phyloP scores from a whole-genome alignment of 2,329 filamentous ascomycete species.

The Aspergillus fumigatus region DNA sequence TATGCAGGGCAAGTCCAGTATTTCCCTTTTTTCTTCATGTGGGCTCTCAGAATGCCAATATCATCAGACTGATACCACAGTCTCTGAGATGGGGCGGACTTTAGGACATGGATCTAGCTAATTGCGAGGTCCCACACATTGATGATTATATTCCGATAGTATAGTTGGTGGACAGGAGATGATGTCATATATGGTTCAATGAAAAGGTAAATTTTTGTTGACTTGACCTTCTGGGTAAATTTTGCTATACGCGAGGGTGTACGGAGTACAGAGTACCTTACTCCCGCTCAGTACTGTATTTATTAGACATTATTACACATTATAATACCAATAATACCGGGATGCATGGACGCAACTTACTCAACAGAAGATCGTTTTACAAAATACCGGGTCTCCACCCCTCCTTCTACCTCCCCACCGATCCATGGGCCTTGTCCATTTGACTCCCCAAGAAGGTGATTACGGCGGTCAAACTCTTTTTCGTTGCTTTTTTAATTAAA shows the following conservation, averaged over 20 bases:
- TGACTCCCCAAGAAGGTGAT: conserved; percentile 20
- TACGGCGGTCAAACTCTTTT: conserved; percentile 3
- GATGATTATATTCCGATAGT: background rate
- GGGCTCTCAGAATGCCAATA: background rate
- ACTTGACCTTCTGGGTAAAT: background rate
- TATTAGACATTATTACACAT: background rate
- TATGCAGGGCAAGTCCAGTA: background rate
- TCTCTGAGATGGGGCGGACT: background rate
- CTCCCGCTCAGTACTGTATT: background rate
- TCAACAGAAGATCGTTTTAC: conserved; percentile 1
- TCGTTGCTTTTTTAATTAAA: background rate
- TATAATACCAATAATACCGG: background rate
- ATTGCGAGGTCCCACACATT: background rate
- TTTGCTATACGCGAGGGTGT: background rate
- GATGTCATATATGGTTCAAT: background rate
- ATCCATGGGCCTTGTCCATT: conserved; percentile 12
- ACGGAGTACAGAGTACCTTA: background rate
- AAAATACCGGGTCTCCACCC: conserved; percentile 9
- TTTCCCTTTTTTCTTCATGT: background rate
- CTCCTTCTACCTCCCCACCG: conserved; percentile 11
- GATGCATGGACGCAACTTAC: background rate
- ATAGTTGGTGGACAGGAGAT: background rate
- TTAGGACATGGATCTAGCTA: background rate
- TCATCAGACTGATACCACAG: background rate
- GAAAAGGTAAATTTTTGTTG: background rate